phyloP scores from a whole-genome alignment of 306 rosid genomes.

The Glycine latifolia region DNA sequence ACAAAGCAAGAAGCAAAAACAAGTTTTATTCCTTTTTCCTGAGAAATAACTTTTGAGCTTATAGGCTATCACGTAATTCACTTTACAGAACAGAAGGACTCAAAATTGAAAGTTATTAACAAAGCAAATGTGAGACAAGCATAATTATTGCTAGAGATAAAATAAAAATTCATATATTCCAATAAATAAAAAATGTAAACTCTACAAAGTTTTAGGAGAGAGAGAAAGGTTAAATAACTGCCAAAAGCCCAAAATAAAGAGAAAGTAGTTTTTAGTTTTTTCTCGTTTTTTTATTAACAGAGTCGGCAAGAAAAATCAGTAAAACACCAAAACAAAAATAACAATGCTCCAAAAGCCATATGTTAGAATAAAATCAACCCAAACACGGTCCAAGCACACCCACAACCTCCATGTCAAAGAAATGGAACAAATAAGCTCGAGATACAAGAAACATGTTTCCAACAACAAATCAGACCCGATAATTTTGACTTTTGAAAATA shows the following conservation, averaged over 20 bases:
- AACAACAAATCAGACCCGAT: constrained; percentile 46
- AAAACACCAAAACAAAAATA: not conserved
- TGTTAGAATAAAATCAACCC: not conserved
- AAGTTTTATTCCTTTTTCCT: constrained; percentile 38
- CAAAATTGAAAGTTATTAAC: not conserved
- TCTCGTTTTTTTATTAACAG: not conserved
- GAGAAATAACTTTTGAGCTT: constrained; percentile 31
- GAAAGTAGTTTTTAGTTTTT: not conserved
- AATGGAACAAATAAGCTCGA: not conserved
- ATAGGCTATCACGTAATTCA: not conserved
- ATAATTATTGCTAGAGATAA: constrained; percentile 13
- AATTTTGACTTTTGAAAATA: not conserved
- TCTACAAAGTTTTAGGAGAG: constrained; percentile 23
- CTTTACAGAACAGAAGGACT: constrained; percentile 8
- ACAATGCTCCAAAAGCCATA: not conserved
- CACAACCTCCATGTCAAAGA: constrained; percentile 11
- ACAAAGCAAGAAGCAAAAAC: constrained; percentile 24
- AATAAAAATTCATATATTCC: not conserved
- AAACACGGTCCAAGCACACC: constrained; percentile 6
- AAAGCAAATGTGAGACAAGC: not conserved
- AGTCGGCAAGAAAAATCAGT: not conserved
- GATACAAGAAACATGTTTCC: not conserved
- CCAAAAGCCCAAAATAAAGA: not conserved
- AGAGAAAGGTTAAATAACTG: not conserved
- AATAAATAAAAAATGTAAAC: not conserved